A percentile compares a stretch with the other conserved stretches of the same genome.
phyloP scores from a whole-genome alignment of 805 yeast genomes.

The Sugiyamaella mastotermitis region DNA sequence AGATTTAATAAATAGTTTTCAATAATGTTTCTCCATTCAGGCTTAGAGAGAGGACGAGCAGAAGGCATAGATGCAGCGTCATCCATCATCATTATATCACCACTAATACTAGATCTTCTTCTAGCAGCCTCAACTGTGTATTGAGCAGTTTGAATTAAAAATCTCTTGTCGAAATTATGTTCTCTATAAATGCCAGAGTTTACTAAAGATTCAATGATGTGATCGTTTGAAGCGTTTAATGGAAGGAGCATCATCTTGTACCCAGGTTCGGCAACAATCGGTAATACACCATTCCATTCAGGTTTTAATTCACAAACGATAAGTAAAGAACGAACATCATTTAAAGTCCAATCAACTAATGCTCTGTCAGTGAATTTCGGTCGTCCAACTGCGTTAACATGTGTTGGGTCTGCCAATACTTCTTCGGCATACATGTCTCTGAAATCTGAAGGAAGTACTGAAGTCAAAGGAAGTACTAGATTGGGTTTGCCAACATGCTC shows the following conservation, averaged over 20 bases:
- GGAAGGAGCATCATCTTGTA: slow-evolving; percentile 51
- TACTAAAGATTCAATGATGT: slow-evolving; percentile 44
- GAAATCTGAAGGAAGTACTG: slow-evolving; percentile 24
- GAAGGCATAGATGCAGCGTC: slow-evolving; percentile 16
- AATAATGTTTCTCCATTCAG: slow-evolving; percentile 69
- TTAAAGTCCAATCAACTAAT: slow-evolving; percentile 63
- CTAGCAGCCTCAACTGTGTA: slow-evolving; percentile 54
- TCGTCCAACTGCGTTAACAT: slow-evolving; percentile 35
- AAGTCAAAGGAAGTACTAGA: slow-evolving; percentile 1
- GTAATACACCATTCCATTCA: slow-evolving; percentile 52
- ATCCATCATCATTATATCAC: slow-evolving; percentile 24
- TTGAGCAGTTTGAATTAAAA: slow-evolving; percentile 53
- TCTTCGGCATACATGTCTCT: slow-evolving; percentile 56
- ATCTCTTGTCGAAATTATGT: slow-evolving; percentile 47
- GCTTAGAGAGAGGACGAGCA: slow-evolving; percentile 34
- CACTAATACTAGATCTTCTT: slow-evolving; percentile 10
- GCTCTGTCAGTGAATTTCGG: slow-evolving; percentile 59
- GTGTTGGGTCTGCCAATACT: slow-evolving; percentile 38
- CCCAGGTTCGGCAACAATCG: slow-evolving; percentile 29
- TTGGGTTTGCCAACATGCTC: slow-evolving; percentile 3
- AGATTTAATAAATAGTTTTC: slow-evolving; percentile 46
- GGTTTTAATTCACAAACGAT: slow-evolving; percentile 45
- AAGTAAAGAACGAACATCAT: slow-evolving; percentile 60
- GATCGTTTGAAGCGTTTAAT: slow-evolving; percentile 41
- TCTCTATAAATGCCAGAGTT: slow-evolving; percentile 61